These are phyloP conservation scores for Populus ilicifolia DNA, from an alignment of 345 rosid species.

Conservation along the genomic window DNA sequence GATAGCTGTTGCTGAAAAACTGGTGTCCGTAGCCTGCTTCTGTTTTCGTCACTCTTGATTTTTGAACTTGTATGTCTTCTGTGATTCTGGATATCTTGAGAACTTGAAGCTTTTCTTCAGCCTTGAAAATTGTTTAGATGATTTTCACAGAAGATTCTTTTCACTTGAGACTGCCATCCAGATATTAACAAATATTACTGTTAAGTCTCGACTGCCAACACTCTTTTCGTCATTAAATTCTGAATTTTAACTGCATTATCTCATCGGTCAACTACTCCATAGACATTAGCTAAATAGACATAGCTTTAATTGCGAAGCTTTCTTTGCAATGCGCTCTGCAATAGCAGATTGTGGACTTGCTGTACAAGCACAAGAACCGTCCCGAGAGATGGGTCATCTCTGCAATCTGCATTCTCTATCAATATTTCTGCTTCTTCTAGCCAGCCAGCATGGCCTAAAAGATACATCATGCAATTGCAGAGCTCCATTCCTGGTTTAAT, in stretches of 20 bases:
- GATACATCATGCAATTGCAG: slow-evolving; percentile 85
- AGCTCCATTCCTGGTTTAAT: slow-evolving; percentile 76
- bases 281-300: slow-evolving; percentile 66
- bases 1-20: neutral
- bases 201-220: slow-evolving; percentile 28
- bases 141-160: neutral
- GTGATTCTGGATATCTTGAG: neutral
- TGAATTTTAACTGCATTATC: slow-evolving; percentile 61
- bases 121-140: neutral
- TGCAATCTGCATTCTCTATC: slow-evolving; percentile 58
- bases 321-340: slow-evolving; percentile 79
- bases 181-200: neutral
- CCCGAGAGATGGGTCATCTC: slow-evolving; percentile 73
- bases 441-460: slow-evolving; percentile 81
- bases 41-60: neutral
- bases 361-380: slow-evolving; percentile 77
- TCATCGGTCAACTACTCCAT: slow-evolving; percentile 67
- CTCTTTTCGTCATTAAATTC: slow-evolving; percentile 62
- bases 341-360: slow-evolving; percentile 35
- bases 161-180: neutral
- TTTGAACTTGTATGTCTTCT: neutral
- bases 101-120: neutral
- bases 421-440: slow-evolving; percentile 74
- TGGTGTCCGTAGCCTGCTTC: neutral
- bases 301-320: slow-evolving; percentile 70